phyloP scores from a whole-genome alignment of 306 rosid species.

The Glycine tomentella region DNA sequence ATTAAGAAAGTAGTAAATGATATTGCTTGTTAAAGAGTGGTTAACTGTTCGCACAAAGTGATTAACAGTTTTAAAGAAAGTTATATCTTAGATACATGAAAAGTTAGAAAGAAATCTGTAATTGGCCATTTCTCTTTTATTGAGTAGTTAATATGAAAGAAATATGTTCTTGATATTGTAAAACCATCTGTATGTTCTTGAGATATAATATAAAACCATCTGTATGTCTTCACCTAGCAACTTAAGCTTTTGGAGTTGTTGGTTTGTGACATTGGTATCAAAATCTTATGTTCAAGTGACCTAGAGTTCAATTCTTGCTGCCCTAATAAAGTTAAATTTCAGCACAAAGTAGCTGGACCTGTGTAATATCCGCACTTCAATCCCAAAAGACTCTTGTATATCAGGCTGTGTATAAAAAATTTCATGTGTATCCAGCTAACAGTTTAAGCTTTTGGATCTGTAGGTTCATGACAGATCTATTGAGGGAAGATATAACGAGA shows the following conservation, averaged over 20 bases:
- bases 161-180: not conserved
- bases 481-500: too few species aligned
- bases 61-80: slow-evolving; percentile 8
- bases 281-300: too few species aligned
- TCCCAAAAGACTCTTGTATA: too few species aligned
- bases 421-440: too few species aligned
- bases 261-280: not conserved
- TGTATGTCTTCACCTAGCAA: not conserved
- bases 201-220: not conserved
- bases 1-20: not conserved
- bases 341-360: not conserved
- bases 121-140: not conserved
- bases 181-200: not conserved
- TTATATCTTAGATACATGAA: too few species aligned
- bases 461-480: too few species aligned
- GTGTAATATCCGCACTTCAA: too few species aligned
- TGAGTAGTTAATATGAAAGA: not conserved
- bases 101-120: not conserved
- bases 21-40: not conserved
- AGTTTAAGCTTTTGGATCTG: too few species aligned
- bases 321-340: too few species aligned
- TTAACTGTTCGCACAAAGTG: slow-evolving; percentile 9
- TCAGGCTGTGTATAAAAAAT: too few species aligned
- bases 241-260: not conserved
- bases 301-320: too few species aligned